Evolutionary conservation across 2,329 filamentous ascomycete genomes (phyloP).

Genomic region (Bimuria novae-zelandiae): DNA sequence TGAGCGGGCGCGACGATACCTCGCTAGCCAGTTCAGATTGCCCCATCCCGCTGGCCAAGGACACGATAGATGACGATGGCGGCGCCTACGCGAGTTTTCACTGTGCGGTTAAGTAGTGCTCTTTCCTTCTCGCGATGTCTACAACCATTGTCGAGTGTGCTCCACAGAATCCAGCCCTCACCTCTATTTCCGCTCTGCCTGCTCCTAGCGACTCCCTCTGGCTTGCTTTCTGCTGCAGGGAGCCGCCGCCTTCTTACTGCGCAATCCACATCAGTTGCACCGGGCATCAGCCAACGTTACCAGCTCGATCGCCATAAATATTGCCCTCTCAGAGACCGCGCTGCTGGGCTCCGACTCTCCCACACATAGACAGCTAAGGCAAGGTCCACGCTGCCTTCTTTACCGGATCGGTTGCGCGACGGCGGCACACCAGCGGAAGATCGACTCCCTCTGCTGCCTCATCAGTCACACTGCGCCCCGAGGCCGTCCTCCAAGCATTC

Average conservation of each 20-base stretch:
- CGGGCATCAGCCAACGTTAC: slow-evolving; percentile 33
- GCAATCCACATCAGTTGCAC: slow-evolving; percentile 20
- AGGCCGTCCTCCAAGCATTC: slow-evolving; percentile 31
- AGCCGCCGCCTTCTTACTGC: not conserved
- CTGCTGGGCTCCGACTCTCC: slow-evolving; percentile 12
- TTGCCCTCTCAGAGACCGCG: slow-evolving; percentile 22
- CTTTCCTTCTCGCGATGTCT: not conserved
- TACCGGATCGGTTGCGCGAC: slow-evolving; percentile 31
- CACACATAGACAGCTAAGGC: slow-evolving; percentile 24
- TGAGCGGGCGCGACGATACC: slow-evolving; percentile 6
- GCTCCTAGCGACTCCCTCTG: slow-evolving; percentile 5
- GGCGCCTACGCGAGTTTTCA: slow-evolving; percentile 12
- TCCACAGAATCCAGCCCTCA: slow-evolving; percentile 8
- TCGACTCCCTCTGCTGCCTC: slow-evolving; percentile 38
- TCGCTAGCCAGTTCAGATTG: slow-evolving; percentile 8
- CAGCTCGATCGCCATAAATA: slow-evolving; percentile 25
- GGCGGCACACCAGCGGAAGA: slow-evolving; percentile 34
- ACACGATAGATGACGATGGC: slow-evolving; percentile 26
- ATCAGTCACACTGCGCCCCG: slow-evolving; percentile 34
- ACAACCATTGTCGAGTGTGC: slow-evolving; percentile 7
- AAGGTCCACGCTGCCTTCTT: slow-evolving; percentile 34
- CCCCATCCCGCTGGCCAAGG: slow-evolving; percentile 21
- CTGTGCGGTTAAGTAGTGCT: not conserved
- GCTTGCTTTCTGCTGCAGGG: slow-evolving; percentile 1
- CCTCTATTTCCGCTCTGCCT: not conserved